Evolutionary conservation across 371 early-diverging fungal species (phyloP).

Genomic region (Gilbertella persicaria): DNA sequence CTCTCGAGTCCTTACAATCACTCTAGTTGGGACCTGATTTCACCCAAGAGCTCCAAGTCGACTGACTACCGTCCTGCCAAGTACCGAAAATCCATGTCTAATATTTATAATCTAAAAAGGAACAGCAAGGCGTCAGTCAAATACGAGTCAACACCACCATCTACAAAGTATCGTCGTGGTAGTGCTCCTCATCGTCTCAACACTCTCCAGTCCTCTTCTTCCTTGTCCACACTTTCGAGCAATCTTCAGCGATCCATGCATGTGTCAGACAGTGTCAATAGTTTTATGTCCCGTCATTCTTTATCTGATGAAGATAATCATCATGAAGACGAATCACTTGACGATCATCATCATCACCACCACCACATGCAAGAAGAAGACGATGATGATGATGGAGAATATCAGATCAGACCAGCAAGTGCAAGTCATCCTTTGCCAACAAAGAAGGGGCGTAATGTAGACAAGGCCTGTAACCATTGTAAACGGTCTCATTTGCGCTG

Average conservation of each 20-base stretch:
- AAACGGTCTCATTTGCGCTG: constrained; percentile 52
- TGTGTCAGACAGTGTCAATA: constrained; percentile 19
- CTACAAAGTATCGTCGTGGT: constrained; percentile 2
- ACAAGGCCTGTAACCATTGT: constrained; percentile 52
- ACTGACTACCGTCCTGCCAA: constrained; percentile 3
- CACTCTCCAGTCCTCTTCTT: constrained; percentile 24
- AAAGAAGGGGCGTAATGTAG: constrained; percentile 46
- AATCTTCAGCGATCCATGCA: constrained; percentile 22
- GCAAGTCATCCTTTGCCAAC: neutral
- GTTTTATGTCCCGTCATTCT: constrained; percentile 7
- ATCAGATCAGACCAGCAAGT: constrained; percentile 3
- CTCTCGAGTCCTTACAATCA: constrained; percentile 5
- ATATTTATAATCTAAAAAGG: constrained; percentile 4
- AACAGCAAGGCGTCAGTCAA: constrained; percentile 1
- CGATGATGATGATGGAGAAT: constrained; percentile 28
- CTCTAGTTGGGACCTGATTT: constrained; percentile 2
- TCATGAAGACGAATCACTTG: neutral
- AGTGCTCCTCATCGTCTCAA: constrained; percentile 13
- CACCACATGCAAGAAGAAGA: constrained; percentile 18
- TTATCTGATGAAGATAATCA: constrained; percentile 14
- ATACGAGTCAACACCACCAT: neutral
- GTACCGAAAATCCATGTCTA: constrained; percentile 20
- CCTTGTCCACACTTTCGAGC: constrained; percentile 19
- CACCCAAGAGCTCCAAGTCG: constrained; percentile 9
- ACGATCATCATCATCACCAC: constrained; percentile 10